These are phyloP conservation scores for Agrocybe pediades DNA, from an alignment of 768 basidiomycete species.

Conservation along the genomic window DNA sequence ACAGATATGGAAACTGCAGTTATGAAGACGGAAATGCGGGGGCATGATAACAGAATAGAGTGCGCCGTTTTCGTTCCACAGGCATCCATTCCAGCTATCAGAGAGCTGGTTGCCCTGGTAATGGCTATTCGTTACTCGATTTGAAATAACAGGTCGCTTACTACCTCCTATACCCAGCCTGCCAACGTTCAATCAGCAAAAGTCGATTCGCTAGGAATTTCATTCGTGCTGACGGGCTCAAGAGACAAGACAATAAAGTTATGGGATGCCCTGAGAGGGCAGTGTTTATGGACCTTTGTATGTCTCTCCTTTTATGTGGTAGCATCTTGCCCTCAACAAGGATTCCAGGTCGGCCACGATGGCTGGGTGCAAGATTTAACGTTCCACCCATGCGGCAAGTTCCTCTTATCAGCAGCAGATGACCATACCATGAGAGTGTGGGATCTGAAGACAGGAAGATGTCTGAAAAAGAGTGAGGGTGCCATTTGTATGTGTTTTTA, in stretches of 20 bases:
- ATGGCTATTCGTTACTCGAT: not conserved
- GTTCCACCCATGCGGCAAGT: constrained; percentile 90
- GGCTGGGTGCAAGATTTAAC: constrained; percentile 89
- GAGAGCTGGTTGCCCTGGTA: constrained; percentile 77
- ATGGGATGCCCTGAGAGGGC: constrained; percentile 87
- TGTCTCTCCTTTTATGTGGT: constrained; percentile 21
- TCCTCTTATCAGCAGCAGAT: constrained; percentile 87
- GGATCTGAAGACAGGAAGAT: constrained; percentile 85
- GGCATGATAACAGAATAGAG: constrained; percentile 88
- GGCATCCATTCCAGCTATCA: constrained; percentile 71
- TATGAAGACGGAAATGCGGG: constrained; percentile 80
- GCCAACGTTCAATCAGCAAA: constrained; percentile 25
- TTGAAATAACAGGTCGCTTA: not conserved
- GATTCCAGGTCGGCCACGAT: constrained; percentile 69
- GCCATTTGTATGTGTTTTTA: not conserved
- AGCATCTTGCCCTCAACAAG: constrained; percentile 7
- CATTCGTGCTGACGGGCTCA: constrained; percentile 78
- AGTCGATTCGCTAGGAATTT: constrained; percentile 30
- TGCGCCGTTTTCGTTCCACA: constrained; percentile 80
- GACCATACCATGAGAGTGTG: constrained; percentile 91
- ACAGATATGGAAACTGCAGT: constrained; percentile 52
- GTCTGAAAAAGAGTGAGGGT: constrained; percentile 59
- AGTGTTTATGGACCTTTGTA: constrained; percentile 77
- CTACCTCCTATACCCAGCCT: constrained; percentile 14
- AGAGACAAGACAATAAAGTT: constrained; percentile 91